Base-by-base conservation (phyloP, 192 early-diverging fungal genomes). In the Umbelopsis isabellina region DNA sequence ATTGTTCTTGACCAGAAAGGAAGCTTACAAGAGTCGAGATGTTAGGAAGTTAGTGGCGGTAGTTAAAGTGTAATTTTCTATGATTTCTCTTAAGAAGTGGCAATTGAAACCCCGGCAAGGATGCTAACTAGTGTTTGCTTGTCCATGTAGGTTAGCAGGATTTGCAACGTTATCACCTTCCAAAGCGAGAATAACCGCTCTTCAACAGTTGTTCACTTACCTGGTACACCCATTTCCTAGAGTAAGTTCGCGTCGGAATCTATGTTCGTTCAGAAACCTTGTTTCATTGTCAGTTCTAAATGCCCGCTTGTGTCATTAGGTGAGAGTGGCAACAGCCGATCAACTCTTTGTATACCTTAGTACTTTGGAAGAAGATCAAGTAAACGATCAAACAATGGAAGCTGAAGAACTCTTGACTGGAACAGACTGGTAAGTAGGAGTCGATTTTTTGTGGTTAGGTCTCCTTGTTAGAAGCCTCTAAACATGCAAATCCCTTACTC, bases 171-270 rank as follows among this genome's bases (percentile, higher is more conserved):
- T 91, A 20, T 77, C 78, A 50, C 70, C 70, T 15, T 77, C 68
- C 33, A 75, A 73, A 68, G 74, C 85, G 27, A 81, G 78, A 68
- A 83, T 71, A 46, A 82, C 73, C 1, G 85, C 89, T 13, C 52
- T 95, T 46, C 75, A 81, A 16, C 84, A 88, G 70, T 66, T 93
- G 65, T 69, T 95, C 11, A 49, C 74, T 9, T 88, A 90, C 69
- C 69, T 95, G 7, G 80, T 82, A 6, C 94, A 95, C 80, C 84
- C 91, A 41, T 95, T 84, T 74, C 94, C 94, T 20, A 88, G 82
- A 75, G 88, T 90, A 69, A 74, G 75, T 37, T 9, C 64, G 23
- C 49, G 18, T 69, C 35, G 8, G 11, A n/a, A 71, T n/a, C 3
- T 47, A 47, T 20, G 21, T 25, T 48, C 67, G 20, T 21, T 52